A percentile compares a stretch with the other conserved stretches of the same genome.
Conservation (phyloP, 2,329 filamentous ascomycete species). For the Diaporthe capsici region DNA sequence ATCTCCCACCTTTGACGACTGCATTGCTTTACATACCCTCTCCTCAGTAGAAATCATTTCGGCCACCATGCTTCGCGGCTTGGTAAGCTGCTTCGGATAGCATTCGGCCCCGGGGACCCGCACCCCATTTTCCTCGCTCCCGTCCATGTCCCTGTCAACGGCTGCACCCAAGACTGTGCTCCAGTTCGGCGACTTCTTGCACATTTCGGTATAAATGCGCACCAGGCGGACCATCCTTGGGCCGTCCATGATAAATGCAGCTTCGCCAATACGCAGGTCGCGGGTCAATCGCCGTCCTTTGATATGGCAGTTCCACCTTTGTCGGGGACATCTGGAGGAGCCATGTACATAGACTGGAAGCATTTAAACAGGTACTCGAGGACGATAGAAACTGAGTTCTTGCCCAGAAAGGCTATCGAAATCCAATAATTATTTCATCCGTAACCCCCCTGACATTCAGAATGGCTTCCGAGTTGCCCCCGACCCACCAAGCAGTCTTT, state of each 20-base stretch:
- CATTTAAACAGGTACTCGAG: not conserved
- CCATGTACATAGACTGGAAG: not conserved
- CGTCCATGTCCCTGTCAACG: not conserved
- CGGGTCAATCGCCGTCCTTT: too few relatives aligned
- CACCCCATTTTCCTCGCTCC: not conserved
- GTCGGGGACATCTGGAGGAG: not conserved
- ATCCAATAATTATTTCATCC: too few relatives aligned
- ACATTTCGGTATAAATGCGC: not conserved
- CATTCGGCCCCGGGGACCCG: not conserved
- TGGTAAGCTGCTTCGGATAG: not conserved
- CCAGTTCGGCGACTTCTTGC: conserved; percentile 5
- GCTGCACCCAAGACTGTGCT: not conserved
- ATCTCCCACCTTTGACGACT: not conserved
- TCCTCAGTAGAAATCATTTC: not conserved
- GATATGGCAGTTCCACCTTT: not conserved
- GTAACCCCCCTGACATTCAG: not conserved
- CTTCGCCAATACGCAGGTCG: not conserved
- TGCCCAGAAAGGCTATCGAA: not conserved
- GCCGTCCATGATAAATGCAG: not conserved
- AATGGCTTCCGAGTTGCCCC: conserved; percentile 7
- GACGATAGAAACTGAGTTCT: not conserved
- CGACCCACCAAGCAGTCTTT: conserved; percentile 30
- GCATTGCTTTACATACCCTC: not conserved
- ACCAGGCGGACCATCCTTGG: not conserved
- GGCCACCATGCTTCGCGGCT: not conserved